These are phyloP conservation scores for Cantharellus cinnabarinus DNA, from an alignment of 768 basidiomycete species.

Conservation along the genomic window DNA sequence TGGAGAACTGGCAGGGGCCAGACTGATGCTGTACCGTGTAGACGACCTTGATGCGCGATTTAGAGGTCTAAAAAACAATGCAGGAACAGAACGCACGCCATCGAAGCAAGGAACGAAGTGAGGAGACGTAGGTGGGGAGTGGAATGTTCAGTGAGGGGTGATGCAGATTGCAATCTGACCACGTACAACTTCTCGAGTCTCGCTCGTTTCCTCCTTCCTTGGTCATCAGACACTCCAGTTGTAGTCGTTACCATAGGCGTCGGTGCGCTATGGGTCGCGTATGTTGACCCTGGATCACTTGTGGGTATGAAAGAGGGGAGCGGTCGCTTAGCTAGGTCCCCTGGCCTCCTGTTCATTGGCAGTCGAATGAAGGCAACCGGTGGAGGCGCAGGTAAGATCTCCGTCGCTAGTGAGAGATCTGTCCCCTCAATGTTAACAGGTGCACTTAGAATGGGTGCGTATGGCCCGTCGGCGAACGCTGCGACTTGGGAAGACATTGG, in stretches of 20 bases:
- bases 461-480: constrained; percentile 1
- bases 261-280: constrained; percentile 14
- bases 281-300: constrained; percentile 76
- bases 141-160: constrained; percentile 11
- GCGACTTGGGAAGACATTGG: neutral
- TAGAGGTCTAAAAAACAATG: constrained; percentile 1
- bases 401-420: constrained; percentile 64
- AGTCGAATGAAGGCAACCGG: constrained; percentile 22
- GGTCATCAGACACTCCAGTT: constrained; percentile 27
- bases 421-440: constrained; percentile 8
- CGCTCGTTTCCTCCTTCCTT: constrained; percentile 55
- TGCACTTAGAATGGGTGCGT: constrained; percentile 6
- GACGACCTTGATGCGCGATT: constrained; percentile 56
- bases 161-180: constrained; percentile 5
- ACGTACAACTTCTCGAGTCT: constrained; percentile 56
- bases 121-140: constrained; percentile 9
- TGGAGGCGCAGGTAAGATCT: constrained; percentile 78
- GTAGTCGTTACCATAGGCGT: constrained; percentile 19
- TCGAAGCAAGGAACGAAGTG: constrained; percentile 4
- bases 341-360: constrained; percentile 22
- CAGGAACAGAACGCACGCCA: neutral
- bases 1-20: too few species aligned
- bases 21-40: constrained; percentile 10
- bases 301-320: constrained; percentile 61
- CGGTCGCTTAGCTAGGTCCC: constrained; percentile 33